A percentile compares a stretch with the other conserved stretches of the same genome.
Conservation (phyloP, 768 basidiomycete genomes). For the Kwoniella sp. region DNA sequence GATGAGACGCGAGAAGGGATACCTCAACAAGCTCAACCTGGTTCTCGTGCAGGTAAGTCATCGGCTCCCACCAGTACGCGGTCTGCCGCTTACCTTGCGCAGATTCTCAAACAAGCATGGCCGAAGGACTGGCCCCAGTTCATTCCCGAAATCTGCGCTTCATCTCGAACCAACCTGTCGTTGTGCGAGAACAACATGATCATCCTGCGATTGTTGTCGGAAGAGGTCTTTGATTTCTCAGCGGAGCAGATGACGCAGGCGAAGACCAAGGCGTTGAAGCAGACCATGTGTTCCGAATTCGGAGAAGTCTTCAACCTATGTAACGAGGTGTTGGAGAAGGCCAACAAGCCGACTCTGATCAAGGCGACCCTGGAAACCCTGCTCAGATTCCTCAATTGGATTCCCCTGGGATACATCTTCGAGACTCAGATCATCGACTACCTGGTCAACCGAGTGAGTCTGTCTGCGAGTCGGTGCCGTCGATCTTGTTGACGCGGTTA, state of each 20-base stretch:
- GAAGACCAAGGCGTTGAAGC: slow-evolving; percentile 95
- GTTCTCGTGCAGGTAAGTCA: slow-evolving; percentile 82
- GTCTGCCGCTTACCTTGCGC: slow-evolving; percentile 4
- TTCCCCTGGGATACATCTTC: slow-evolving; percentile 96
- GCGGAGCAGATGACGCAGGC: slow-evolving; percentile 98
- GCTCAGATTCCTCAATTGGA: slow-evolving; percentile 96
- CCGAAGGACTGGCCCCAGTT: slow-evolving; percentile 98
- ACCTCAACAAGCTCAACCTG: slow-evolving; percentile 89
- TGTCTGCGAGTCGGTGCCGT: too few relatives aligned
- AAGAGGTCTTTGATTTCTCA: slow-evolving; percentile 98
- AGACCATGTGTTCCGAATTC: slow-evolving; percentile 96
- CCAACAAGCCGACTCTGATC: slow-evolving; percentile 91
- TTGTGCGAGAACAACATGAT: slow-evolving; percentile 99
- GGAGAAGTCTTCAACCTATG: slow-evolving; percentile 97
- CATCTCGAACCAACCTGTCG: slow-evolving; percentile 90
- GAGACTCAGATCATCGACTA: slow-evolving; percentile 96
- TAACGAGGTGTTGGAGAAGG: slow-evolving; percentile 91
- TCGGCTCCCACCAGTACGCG: not conserved
- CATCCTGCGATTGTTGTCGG: slow-evolving; percentile 91
- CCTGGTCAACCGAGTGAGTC: slow-evolving; percentile 77
- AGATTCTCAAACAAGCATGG: slow-evolving; percentile 99
- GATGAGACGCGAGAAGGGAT: slow-evolving; percentile 78
- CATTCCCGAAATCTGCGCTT: slow-evolving; percentile 93
- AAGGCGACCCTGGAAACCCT: slow-evolving; percentile 91
- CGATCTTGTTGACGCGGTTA: too few relatives aligned